phyloP scores from a whole-genome alignment of 2,329 filamentous ascomycete species.

The Fusarium mundagurra region DNA sequence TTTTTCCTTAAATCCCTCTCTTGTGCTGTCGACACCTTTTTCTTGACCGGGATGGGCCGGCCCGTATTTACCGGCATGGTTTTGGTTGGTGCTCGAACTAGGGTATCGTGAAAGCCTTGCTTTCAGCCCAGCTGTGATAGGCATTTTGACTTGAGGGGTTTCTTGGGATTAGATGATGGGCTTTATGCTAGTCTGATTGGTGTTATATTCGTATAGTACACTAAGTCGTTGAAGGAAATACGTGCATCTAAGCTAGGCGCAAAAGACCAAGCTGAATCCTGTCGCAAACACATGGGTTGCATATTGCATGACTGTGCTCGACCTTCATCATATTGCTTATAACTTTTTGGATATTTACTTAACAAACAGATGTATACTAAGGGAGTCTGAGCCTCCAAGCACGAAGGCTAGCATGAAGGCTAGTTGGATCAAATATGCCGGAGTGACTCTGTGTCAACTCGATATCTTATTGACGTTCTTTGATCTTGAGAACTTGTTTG shows the following conservation, averaged over 20 bases:
- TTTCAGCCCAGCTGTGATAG: constrained; percentile 8
- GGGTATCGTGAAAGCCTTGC: constrained; percentile 22
- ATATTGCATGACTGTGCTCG: not conserved
- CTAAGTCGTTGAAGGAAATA: not conserved
- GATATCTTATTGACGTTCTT: rapidly evolving
- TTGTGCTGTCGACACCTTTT: not conserved
- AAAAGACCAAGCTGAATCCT: not conserved
- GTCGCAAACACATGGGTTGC: not conserved
- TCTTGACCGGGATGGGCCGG: constrained; percentile 34
- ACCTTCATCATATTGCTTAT: rapidly evolving
- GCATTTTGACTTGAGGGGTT: not conserved
- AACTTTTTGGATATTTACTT: not conserved
- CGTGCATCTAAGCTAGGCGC: not conserved
- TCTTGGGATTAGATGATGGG: not conserved
- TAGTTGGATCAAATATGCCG: constrained; percentile 25
- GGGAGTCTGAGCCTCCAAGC: constrained; percentile 30
- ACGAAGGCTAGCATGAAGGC: constrained; percentile 26
- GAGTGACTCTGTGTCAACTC: not conserved
- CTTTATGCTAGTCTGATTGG: not conserved
- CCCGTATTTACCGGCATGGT: constrained; percentile 16
- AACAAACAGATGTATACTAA: constrained; percentile 14
- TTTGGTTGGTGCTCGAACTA: constrained; percentile 3
- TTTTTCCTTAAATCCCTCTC: constrained; percentile 7
- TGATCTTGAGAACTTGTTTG: rapidly evolving
- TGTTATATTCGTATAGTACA: no score